A percentile compares a stretch with the other conserved stretches of the same genome.
Evolutionary conservation across 345 rosid genomes (phyloP).

Genomic region (Citrus sp.): DNA sequence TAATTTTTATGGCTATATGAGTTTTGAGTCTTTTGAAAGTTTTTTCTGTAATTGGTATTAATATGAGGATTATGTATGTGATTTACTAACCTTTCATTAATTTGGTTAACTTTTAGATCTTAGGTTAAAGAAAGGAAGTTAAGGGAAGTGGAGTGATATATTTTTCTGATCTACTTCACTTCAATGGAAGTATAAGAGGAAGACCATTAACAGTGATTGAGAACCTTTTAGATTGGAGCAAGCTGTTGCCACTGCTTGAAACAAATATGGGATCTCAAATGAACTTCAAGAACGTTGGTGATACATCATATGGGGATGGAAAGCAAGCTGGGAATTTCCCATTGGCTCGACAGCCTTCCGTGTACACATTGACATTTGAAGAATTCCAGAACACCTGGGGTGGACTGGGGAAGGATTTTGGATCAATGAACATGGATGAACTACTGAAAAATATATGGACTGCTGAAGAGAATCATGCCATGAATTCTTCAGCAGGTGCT

Average conservation of each 20-base stretch:
- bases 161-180: constrained; percentile 11
- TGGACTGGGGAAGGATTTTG: constrained; percentile 81
- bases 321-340: constrained; percentile 36
- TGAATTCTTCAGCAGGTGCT: constrained; percentile 34
- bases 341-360: constrained; percentile 68
- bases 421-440: constrained; percentile 99
- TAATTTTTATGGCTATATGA: neutral
- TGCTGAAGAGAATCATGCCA: constrained; percentile 79
- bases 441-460: constrained; percentile 81
- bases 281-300: constrained; percentile 63
- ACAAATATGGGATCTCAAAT: constrained; percentile 56
- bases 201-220: too few relatives aligned
- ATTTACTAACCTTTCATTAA: constrained; percentile 6
- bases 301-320: constrained; percentile 38
- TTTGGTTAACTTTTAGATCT: constrained; percentile 19
- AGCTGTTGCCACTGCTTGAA: constrained; percentile 12
- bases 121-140: constrained; percentile 13
- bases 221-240: constrained; percentile 7
- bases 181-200: constrained; percentile 16
- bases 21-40: neutral
- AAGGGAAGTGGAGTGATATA: constrained; percentile 16
- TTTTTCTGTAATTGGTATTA: neutral
- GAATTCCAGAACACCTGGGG: constrained; percentile 79
- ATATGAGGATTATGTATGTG: neutral
- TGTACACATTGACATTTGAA: constrained; percentile 80